These are phyloP conservation scores for Pyronema omphalodes DNA, from an alignment of 495 filamentous ascomycete species.

Conservation along the genomic window DNA sequence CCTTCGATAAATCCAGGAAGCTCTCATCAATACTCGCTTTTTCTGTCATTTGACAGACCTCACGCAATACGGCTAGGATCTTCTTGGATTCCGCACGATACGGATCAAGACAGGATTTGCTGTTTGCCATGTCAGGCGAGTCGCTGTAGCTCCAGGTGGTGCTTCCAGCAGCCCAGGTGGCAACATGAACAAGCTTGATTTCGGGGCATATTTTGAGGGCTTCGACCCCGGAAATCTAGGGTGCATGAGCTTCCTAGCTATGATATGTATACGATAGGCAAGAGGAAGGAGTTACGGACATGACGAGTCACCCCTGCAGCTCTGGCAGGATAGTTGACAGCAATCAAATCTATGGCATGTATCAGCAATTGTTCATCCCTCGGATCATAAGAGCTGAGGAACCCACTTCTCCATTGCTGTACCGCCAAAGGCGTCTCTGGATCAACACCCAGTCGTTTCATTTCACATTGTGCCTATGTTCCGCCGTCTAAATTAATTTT, in stretches of 20 bases:
- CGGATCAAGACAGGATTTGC: constrained; percentile 86
- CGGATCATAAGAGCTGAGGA: constrained; percentile 25
- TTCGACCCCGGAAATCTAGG: constrained; percentile 37
- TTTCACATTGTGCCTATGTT: constrained; percentile 65
- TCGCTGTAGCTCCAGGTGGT: constrained; percentile 76
- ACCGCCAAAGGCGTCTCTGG: constrained; percentile 72
- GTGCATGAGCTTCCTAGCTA: background rate
- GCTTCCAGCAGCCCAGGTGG: constrained; percentile 85
- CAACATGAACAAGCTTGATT: constrained; percentile 55
- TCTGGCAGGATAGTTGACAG: constrained; percentile 86
- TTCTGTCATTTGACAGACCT: constrained; percentile 45
- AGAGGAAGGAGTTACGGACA: constrained; percentile 27
- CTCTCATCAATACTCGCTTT: constrained; percentile 86
- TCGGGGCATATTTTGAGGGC: constrained; percentile 79
- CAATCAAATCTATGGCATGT: constrained; percentile 52
- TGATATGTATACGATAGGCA: background rate
- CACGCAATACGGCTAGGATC: constrained; percentile 69
- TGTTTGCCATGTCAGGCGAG: constrained; percentile 53
- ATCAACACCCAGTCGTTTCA: constrained; percentile 57
- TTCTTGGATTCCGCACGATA: constrained; percentile 71
- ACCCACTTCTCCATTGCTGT: constrained; percentile 48
- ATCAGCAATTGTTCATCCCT: background rate
- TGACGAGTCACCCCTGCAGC: constrained; percentile 58
- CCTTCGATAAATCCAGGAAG: constrained; percentile 40
- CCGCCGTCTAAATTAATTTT: background rate